Conservation (phyloP, 2,329 filamentous ascomycete species). For the Chrysoporthe deuterocubensis region DNA sequence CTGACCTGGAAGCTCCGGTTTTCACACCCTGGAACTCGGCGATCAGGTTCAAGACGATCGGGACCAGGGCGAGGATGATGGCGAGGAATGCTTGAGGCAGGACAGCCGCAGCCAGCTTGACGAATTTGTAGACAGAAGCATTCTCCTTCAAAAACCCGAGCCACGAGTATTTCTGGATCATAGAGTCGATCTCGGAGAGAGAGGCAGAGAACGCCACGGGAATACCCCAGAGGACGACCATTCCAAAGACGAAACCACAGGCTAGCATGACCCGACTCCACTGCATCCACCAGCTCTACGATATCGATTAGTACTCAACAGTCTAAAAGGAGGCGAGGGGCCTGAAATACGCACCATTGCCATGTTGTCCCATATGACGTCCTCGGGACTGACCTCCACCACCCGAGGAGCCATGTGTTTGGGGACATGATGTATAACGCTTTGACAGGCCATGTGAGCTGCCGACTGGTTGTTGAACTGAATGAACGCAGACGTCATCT, state of each 20-base stretch:
- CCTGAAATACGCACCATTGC: slow-evolving; percentile 58
- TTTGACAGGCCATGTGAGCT: slow-evolving; percentile 97
- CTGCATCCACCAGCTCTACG: slow-evolving; percentile 79
- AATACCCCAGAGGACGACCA: slow-evolving; percentile 88
- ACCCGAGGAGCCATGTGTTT: slow-evolving; percentile 90
- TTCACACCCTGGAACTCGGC: slow-evolving; percentile 77
- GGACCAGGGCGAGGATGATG: slow-evolving; percentile 79
- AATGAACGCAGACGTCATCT: slow-evolving; percentile 97
- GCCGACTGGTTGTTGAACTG: slow-evolving; percentile 98
- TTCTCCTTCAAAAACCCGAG: slow-evolving; percentile 70
- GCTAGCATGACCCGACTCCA: slow-evolving; percentile 75
- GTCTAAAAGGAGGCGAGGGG: not conserved
- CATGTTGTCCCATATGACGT: slow-evolving; percentile 98
- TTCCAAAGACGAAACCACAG: slow-evolving; percentile 66
- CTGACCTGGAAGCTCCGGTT: slow-evolving; percentile 76
- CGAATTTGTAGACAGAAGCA: slow-evolving; percentile 61
- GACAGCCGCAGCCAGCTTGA: slow-evolving; percentile 76
- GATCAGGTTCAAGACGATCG: slow-evolving; percentile 75
- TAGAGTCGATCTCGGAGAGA: slow-evolving; percentile 73
- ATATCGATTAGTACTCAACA: not conserved
- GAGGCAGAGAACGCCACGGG: slow-evolving; percentile 88
- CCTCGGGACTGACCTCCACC: slow-evolving; percentile 90
- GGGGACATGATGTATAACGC: slow-evolving; percentile 86
- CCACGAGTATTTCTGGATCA: slow-evolving; percentile 71
- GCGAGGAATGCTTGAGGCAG: slow-evolving; percentile 78